phyloP scores from a whole-genome alignment of 257 asterid genomes.

The Capsicum chinense region DNA sequence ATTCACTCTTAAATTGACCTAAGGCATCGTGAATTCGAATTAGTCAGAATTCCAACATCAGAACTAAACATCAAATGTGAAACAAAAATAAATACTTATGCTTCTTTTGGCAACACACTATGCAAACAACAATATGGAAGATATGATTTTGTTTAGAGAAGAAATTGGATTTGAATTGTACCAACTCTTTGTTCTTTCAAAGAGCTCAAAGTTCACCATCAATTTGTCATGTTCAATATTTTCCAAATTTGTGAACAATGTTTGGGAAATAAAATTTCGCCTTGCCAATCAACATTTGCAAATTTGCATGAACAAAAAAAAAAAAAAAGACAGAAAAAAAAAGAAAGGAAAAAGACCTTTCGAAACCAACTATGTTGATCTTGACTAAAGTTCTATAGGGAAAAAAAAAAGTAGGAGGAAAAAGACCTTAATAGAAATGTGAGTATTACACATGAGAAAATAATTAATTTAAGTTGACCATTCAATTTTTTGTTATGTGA shows the following conservation, averaged over 20 bases:
- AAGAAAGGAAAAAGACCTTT: neutral
- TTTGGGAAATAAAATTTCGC: neutral
- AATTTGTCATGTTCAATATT: slow-evolving; percentile 19
- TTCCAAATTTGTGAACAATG: neutral
- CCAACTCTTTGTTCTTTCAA: neutral
- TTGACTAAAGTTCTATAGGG: neutral
- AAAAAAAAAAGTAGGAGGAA: neutral
- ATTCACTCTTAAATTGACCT: no score
- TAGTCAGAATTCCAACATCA: no score
- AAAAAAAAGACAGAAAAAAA: neutral
- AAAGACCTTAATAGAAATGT: no score
- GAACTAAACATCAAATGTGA: no score
- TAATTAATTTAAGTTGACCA: neutral
- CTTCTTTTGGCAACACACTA: neutral
- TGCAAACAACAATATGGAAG: neutral
- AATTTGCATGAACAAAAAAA: neutral
- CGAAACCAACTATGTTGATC: neutral
- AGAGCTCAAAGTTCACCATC: neutral
- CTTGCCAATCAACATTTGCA: neutral
- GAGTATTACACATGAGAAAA: neutral
- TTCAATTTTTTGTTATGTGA: neutral
- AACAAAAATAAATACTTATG: neutral
- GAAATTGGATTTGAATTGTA: slow-evolving; percentile 7
- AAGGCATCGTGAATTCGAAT: no score
- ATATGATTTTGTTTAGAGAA: neutral